These are phyloP conservation scores for Cutaneotrichosporon arboriforme DNA, from an alignment of 1,284 basidiomycete species.

Conservation along the genomic window DNA sequence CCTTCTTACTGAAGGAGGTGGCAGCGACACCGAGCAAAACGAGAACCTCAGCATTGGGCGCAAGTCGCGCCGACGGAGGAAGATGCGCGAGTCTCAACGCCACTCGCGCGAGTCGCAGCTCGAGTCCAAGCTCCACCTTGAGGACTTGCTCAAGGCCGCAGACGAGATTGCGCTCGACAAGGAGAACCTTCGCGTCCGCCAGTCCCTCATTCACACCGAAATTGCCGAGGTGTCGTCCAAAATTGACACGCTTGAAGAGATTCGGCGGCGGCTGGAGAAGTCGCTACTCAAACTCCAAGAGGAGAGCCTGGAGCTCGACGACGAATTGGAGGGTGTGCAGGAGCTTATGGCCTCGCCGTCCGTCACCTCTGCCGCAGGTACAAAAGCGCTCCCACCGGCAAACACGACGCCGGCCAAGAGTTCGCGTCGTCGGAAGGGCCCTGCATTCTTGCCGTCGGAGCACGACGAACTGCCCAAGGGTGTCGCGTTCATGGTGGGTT, in stretches of 20 bases:
- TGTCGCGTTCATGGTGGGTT: slow-evolving; percentile 90
- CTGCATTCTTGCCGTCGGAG: slow-evolving; percentile 92
- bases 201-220: slow-evolving; percentile 77
- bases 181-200: slow-evolving; percentile 76
- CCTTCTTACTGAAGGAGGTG: slow-evolving; percentile 50
- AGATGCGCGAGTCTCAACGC: slow-evolving; percentile 61
- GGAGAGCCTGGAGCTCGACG: slow-evolving; percentile 91
- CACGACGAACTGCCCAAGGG: slow-evolving; percentile 92
- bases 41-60: slow-evolving; percentile 40
- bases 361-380: slow-evolving; percentile 38
- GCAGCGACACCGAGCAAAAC: slow-evolving; percentile 5
- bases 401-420: slow-evolving; percentile 16
- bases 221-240: slow-evolving; percentile 80
- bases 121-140: slow-evolving; percentile 64
- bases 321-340: slow-evolving; percentile 82
- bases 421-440: slow-evolving; percentile 55
- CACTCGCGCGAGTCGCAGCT: slow-evolving; percentile 60
- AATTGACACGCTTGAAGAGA: slow-evolving; percentile 76
- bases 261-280: slow-evolving; percentile 72
- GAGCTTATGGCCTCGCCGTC: slow-evolving; percentile 64
- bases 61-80: slow-evolving; percentile 56
- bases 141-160: slow-evolving; percentile 73
- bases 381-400: slow-evolving; percentile 33
- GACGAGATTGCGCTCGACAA: slow-evolving; percentile 81
- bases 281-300: slow-evolving; percentile 84